Evolutionary conservation across 106 monocot species (phyloP), one percentile per base, ranked within the genome.

Genomic region (Gastrodia elata): DNA sequence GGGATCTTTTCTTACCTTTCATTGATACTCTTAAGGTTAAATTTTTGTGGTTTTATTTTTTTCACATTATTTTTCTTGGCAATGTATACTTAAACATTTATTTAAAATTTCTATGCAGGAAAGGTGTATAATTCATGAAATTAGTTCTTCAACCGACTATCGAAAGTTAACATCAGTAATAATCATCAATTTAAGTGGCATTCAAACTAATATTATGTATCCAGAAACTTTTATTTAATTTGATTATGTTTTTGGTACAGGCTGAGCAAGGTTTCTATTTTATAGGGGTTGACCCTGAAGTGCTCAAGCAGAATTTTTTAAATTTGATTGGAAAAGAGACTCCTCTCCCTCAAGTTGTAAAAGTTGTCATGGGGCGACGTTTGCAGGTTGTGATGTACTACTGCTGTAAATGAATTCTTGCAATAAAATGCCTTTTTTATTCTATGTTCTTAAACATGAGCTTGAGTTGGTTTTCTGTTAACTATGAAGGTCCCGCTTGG

Each of bases 1-100:
- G 98, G 70, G 98, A 98, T 73, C 93, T 98, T 71, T 98, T 98
- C 70, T 73, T 98, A 59, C 98, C 93, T 33, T 98, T 98, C 71
- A 93, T 93, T 82, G 88, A 79, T 73, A 93, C 87, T 33, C 72
- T 98, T 67, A 98, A 93, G 90, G 98, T 91, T 84, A 69, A 11
- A 38, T 61, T 37, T 20, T 57, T 44, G 35, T 37, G 11, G n/a
- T 52, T 20, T 68, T 56, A 28, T n/a, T 20, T 28, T n/a, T 77
- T 75, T 41, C n/a, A 56, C 18, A 52, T n/a, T n/a, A n/a, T n/a
- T n/a, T n/a, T n/a, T 67, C 38, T 7, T 37, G 9, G 61, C 32
- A 61, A 32, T 13, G 13, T 30, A 61, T 43, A 0, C 32, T 24
- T 46, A 8, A 32, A 33, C 52, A 76, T 38, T 39, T 76, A 39